These are phyloP conservation scores for Tylopilus vinaceipallidus DNA, from an alignment of 768 basidiomycete species.

Conservation along the genomic window DNA sequence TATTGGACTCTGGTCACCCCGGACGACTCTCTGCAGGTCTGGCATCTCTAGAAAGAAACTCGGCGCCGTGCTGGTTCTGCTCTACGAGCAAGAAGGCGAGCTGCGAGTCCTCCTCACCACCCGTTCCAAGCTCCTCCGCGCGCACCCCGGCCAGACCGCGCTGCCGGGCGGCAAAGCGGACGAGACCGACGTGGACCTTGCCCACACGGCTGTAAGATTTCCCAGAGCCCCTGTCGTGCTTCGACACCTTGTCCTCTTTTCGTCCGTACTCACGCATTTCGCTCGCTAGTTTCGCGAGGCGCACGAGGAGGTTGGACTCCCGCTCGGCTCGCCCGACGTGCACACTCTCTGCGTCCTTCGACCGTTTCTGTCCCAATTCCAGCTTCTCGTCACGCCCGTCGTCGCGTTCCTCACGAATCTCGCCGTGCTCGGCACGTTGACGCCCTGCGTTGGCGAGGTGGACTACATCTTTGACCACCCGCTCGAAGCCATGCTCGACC, in stretches of 20 bases:
- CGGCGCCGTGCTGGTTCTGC: constrained; percentile 75
- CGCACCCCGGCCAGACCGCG: constrained; percentile 81
- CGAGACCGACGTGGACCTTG: constrained; percentile 55
- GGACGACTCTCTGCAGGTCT: constrained; percentile 30
- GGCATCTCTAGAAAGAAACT: constrained; percentile 42
- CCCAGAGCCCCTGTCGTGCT: too few species aligned
- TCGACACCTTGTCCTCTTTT: too few species aligned
- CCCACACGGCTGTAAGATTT: constrained; percentile 70
- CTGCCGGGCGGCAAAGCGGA: constrained; percentile 82
- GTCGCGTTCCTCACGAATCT: constrained; percentile 64
- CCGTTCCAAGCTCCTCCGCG: constrained; percentile 69
- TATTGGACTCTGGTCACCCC: too few species aligned
- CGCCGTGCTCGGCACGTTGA: constrained; percentile 47
- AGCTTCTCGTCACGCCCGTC: constrained; percentile 75
- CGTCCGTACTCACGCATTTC: background rate
- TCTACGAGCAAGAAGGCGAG: constrained; percentile 68
- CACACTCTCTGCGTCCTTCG: constrained; percentile 60
- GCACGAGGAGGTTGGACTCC: constrained; percentile 77
- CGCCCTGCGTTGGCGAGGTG: constrained; percentile 66
- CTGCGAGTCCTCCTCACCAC: constrained; percentile 84
- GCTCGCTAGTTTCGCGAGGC: constrained; percentile 72
- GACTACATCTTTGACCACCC: constrained; percentile 79
- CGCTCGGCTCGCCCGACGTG: constrained; percentile 52
- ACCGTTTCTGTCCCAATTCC: constrained; percentile 66
- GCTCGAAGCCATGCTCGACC: constrained; percentile 69